These are phyloP conservation scores for Podospora comata DNA, from an alignment of 495 filamentous ascomycete genomes.

Conservation along the genomic window DNA sequence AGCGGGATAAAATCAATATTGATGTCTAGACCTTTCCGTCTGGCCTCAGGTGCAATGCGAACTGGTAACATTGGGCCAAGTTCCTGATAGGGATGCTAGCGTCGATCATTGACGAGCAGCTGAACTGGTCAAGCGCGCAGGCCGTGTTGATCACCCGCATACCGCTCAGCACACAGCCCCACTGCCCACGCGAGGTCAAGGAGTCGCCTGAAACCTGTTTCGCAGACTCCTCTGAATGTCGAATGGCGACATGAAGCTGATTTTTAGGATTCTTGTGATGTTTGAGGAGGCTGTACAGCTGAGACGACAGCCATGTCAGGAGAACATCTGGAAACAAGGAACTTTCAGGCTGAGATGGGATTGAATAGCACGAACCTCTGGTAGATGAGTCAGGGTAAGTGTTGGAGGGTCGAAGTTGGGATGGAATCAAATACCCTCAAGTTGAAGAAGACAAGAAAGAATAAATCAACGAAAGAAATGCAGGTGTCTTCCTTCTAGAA, in stretches of 20 bases:
- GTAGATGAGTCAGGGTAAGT: not conserved
- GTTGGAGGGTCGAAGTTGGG: no score
- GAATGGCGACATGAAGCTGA: not conserved
- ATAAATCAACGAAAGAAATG: not conserved
- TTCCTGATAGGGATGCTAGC: not conserved
- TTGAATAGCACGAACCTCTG: not conserved
- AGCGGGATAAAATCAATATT: not conserved
- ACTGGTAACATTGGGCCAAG: not conserved
- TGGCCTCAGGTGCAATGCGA: not conserved
- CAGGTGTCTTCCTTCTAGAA: not conserved
- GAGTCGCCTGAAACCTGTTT: not conserved
- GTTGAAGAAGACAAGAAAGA: not conserved
- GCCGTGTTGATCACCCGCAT: not conserved
- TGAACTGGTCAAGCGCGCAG: not conserved
- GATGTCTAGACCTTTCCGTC: not conserved
- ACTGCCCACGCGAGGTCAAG: not conserved
- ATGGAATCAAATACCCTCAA: not conserved
- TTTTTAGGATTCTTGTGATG: not conserved
- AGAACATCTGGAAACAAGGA: not conserved
- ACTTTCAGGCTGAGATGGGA: not conserved
- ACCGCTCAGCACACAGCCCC: not conserved
- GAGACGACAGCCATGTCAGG: not conserved
- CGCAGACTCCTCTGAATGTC: not conserved
- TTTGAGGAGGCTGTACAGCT: not conserved
- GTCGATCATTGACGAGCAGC: conserved; percentile 9